Conservation (phyloP, 1,284 basidiomycete genomes). For the Cystobasidiaceae sp. region DNA sequence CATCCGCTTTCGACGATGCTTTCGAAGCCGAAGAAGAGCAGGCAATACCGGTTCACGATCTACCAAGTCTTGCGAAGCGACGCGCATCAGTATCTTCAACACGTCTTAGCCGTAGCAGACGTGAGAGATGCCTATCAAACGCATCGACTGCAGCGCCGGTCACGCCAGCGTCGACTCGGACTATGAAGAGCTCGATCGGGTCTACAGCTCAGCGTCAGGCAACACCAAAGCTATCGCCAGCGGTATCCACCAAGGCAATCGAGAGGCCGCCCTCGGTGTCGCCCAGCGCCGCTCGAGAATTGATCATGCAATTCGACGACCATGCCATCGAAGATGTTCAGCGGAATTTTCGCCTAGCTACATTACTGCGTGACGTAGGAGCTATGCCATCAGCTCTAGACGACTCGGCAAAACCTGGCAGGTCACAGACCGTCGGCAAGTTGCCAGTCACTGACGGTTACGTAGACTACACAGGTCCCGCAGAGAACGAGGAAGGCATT, state of each 20-base stretch:
- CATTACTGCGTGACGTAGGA: too few species aligned
- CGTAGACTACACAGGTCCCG: too few species aligned
- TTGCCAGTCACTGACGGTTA: too few species aligned
- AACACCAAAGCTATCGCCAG: conserved; percentile 33
- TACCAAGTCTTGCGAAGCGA: conserved; percentile 82
- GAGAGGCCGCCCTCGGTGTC: background rate
- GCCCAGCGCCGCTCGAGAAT: background rate
- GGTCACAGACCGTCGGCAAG: too few species aligned
- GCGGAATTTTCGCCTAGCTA: too few species aligned
- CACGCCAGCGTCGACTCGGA: background rate
- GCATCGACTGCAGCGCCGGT: background rate
- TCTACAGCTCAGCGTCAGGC: conserved; percentile 42
- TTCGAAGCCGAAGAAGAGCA: conserved; percentile 64
- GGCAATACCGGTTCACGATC: conserved; percentile 79
- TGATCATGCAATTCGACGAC: conserved; percentile 1
- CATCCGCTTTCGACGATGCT: conserved; percentile 47
- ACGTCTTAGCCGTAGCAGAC: conserved; percentile 53
- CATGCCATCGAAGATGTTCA: conserved; percentile 32
- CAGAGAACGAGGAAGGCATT: too few species aligned
- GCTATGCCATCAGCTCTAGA: too few species aligned
- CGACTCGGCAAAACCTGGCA: too few species aligned
- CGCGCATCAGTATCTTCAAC: conserved; percentile 71
- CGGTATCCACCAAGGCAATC: conserved; percentile 34
- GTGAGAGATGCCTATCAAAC: background rate
- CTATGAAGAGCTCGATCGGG: background rate